Evolutionary conservation across 805 yeast genomes (phyloP).

Genomic region (Schizosaccharomyces pombe): DNA sequence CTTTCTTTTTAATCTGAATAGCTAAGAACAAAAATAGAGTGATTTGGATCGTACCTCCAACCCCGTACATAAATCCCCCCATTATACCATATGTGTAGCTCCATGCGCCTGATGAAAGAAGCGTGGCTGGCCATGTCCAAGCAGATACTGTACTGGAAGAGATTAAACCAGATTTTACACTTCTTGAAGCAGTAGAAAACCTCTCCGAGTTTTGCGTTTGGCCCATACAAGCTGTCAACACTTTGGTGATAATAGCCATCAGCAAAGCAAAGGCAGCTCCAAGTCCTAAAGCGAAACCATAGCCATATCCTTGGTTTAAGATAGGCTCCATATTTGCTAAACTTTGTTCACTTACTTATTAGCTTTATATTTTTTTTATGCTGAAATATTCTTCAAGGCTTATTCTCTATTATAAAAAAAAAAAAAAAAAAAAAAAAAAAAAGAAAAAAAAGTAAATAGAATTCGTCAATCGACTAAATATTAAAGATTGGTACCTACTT

Average conservation of each 20-base stretch:
- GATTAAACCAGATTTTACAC: constrained; percentile 22
- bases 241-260: constrained; percentile 20
- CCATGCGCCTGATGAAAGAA: constrained; percentile 16
- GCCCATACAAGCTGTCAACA: constrained; percentile 18
- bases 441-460: too few species aligned
- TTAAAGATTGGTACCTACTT: too few species aligned
- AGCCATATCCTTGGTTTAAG: constrained; percentile 19
- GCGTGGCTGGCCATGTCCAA: constrained; percentile 19
- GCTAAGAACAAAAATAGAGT: constrained; percentile 12
- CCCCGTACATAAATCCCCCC: constrained; percentile 16
- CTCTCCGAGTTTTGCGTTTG: constrained; percentile 23
- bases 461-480: too few species aligned
- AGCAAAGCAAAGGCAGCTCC: constrained; percentile 24
- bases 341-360: too few species aligned
- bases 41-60: constrained; percentile 11
- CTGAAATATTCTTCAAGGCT: too few species aligned
- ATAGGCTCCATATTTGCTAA: too few species aligned
- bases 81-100: constrained; percentile 16
- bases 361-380: too few species aligned
- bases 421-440: too few species aligned
- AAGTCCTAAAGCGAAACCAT: constrained; percentile 20
- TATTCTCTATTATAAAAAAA: too few species aligned
- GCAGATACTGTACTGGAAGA: constrained; percentile 23
- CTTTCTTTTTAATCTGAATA: constrained; percentile 11
- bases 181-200: constrained; percentile 24